A percentile compares a stretch with the other conserved stretches of the same genome.
phyloP scores from a whole-genome alignment of 106 monocot species.

The Hemerocallis citrina region DNA sequence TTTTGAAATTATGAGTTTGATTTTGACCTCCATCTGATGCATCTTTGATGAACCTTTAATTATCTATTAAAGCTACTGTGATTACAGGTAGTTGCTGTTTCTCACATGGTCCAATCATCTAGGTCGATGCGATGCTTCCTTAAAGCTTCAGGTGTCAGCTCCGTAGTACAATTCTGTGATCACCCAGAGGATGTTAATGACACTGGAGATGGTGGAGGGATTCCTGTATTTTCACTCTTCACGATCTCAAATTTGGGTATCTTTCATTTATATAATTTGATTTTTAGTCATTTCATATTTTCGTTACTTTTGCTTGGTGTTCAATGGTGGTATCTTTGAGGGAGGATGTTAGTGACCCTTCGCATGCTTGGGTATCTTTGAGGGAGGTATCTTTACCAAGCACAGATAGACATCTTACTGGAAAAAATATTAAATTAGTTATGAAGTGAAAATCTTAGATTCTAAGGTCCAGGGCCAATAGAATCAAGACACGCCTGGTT shows the following conservation, averaged over 20 bases:
- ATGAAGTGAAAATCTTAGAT: too few relatives aligned
- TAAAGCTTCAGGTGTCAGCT: conserved; percentile 19
- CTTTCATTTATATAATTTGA: not conserved
- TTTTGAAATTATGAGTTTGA: too few relatives aligned
- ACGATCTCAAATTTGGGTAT: conserved; percentile 38
- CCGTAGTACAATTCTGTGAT: conserved; percentile 26
- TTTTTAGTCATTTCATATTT: not conserved
- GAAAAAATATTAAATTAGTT: too few relatives aligned
- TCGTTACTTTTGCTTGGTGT: not conserved
- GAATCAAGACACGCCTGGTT: too few relatives aligned
- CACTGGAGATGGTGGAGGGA: conserved; percentile 49
- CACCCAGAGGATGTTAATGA: conserved; percentile 28
- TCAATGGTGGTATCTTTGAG: not conserved
- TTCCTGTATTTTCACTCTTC: conserved; percentile 32
- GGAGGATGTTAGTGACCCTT: too few relatives aligned
- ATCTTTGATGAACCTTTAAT: too few relatives aligned
- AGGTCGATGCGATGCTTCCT: conserved; percentile 40
- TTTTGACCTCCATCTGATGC: too few relatives aligned
- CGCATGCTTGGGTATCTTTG: too few relatives aligned
- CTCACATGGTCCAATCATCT: conserved; percentile 35
- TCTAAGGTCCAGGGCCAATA: too few relatives aligned
- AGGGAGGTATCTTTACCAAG: too few relatives aligned
- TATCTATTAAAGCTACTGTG: too few relatives aligned
- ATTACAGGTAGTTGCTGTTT: conserved; percentile 29
- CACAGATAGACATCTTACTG: too few relatives aligned